Conservation (phyloP, 176 grass and related monocot species). For the Panicum miliaceum region DNA sequence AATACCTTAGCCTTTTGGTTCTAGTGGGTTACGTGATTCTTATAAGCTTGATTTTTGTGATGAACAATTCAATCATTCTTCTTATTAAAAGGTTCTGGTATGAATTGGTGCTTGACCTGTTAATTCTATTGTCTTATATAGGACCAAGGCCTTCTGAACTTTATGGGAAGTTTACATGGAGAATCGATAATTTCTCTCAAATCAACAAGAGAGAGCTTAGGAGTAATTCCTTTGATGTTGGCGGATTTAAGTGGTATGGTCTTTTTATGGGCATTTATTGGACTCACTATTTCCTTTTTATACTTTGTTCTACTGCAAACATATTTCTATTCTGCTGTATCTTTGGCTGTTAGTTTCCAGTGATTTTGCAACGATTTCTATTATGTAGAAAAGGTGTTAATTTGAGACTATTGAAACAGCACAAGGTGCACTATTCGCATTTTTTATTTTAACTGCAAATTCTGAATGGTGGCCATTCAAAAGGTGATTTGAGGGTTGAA, state of each 20-base stretch:
- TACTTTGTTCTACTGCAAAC: neutral
- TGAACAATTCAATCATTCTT: neutral
- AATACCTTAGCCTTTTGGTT: constrained; percentile 18
- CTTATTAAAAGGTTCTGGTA: neutral
- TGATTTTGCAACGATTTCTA: neutral
- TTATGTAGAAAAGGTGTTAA: neutral
- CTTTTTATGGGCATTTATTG: constrained; percentile 4
- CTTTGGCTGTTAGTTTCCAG: neutral
- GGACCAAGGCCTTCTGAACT: constrained; percentile 87
- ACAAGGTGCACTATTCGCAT: neutral
- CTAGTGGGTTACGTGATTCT: constrained; percentile 3
- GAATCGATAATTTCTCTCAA: constrained; percentile 95
- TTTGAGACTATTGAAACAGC: neutral
- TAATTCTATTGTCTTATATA: constrained; percentile 54
- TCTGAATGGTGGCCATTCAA: neutral
- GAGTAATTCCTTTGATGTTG: constrained; percentile 95
- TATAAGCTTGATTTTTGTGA: constrained; percentile 6
- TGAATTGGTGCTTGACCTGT: constrained; percentile 34
- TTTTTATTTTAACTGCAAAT: constrained; percentile 2
- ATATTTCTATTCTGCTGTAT: constrained; percentile 35
- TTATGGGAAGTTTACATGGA: constrained; percentile 95
- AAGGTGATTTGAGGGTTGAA: neutral
- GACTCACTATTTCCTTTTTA: constrained; percentile 1
- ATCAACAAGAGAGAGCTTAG: constrained; percentile 94
- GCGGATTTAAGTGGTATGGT: constrained; percentile 93